Percentiles rank a stretch among this genome's conserved stretches.
Conservation (phyloP, 2,329 filamentous ascomycete species). For the Hypoxylon sp. region DNA sequence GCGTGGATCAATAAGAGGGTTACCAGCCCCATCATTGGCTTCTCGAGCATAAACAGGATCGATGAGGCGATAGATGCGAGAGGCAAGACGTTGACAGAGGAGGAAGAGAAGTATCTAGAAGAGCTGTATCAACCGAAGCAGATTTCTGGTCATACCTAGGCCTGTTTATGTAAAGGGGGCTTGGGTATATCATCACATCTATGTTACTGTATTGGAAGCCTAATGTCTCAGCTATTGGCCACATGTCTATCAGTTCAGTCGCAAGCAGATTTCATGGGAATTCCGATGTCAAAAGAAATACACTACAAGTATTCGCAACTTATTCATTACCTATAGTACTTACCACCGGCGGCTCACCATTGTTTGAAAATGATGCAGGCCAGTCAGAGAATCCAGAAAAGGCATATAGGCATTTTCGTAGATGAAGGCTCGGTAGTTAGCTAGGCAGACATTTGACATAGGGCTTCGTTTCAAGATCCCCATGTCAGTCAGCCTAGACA, state of each 20-base stretch:
- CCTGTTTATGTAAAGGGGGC: no score
- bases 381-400: no score
- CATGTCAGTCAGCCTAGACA: no score
- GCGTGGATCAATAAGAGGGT: conserved; percentile 71
- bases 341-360: no score
- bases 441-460: no score
- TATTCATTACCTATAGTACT: no score
- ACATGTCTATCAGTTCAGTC: background rate
- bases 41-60: conserved; percentile 70
- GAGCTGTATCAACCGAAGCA: conserved; percentile 70
- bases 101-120: conserved; percentile 73
- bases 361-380: no score
- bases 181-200: background rate
- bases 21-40: conserved; percentile 71
- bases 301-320: no score
- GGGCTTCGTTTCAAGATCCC: no score
- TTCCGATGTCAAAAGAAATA: background rate
- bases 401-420: no score
- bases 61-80: conserved; percentile 68
- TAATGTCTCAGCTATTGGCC: background rate
- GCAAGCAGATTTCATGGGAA: background rate
- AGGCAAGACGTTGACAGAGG: conserved; percentile 64
- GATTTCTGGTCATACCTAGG: conserved; percentile 54
- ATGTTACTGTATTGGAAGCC: background rate
- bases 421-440: no score